These are phyloP conservation scores for Erucastrum elatum DNA, from an alignment of 345 rosid genomes.

Conservation along the genomic window DNA sequence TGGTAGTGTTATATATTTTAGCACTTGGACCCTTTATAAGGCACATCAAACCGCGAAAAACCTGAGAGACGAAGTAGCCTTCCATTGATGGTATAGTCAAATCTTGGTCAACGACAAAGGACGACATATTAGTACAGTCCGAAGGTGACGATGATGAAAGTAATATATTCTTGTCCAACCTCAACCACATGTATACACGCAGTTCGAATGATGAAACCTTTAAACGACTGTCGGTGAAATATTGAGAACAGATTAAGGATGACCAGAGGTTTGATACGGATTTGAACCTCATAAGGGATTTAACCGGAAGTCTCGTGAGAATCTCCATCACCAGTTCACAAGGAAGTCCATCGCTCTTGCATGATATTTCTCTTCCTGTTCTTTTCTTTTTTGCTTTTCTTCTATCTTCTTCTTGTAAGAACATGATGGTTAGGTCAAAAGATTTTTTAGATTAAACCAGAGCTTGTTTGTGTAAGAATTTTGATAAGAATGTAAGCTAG, in stretches of 20 bases:
- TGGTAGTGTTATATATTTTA: background rate
- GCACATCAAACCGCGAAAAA: background rate
- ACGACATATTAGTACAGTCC: background rate
- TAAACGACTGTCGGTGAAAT: background rate
- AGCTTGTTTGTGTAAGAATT: too few relatives aligned
- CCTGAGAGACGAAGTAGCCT: background rate
- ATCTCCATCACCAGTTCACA: background rate
- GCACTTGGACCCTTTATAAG: background rate
- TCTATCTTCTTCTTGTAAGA: too few relatives aligned
- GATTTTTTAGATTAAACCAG: too few relatives aligned
- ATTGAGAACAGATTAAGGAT: background rate
- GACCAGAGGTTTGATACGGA: conserved; percentile 17
- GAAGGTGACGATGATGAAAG: background rate
- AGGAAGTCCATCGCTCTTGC: background rate
- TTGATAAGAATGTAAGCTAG: too few relatives aligned
- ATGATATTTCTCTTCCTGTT: background rate
- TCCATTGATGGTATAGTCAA: background rate
- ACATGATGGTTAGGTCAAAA: too few relatives aligned
- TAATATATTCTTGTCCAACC: background rate
- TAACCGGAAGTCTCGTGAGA: background rate
- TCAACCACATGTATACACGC: background rate
- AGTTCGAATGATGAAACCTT: background rate
- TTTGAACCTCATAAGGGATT: background rate
- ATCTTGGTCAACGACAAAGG: background rate
- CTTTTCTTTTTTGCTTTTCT: background rate